These are phyloP conservation scores for Blastosporella zonata DNA, from an alignment of 1,284 basidiomycete genomes.

Conservation along the genomic window DNA sequence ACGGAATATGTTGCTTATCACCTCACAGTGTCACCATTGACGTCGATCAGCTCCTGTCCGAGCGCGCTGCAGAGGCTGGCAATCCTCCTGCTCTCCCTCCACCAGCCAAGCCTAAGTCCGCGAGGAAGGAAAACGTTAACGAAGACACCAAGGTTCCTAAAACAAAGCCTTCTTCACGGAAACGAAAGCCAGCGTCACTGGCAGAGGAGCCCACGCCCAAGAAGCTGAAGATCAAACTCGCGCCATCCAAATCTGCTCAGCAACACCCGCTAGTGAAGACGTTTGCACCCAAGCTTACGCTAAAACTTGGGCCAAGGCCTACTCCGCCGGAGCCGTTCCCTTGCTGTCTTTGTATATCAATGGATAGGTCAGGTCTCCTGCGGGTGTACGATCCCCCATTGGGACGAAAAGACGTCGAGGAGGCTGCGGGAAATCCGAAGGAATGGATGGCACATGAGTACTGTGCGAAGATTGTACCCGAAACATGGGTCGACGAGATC, in stretches of 20 bases:
- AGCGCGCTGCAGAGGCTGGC: slow-evolving; percentile 49
- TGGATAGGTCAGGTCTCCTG: slow-evolving; percentile 53
- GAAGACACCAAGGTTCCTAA: slow-evolving; percentile 14
- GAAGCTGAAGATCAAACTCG: slow-evolving; percentile 35
- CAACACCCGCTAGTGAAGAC: slow-evolving; percentile 14
- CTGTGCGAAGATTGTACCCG: slow-evolving; percentile 79
- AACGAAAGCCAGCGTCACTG: slow-evolving; percentile 33
- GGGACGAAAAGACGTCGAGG: slow-evolving; percentile 46
- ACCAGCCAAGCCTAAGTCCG: slow-evolving; percentile 15
- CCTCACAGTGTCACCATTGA: slow-evolving; percentile 81
- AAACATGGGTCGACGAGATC: slow-evolving; percentile 80
- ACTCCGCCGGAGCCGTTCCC: slow-evolving; percentile 58
- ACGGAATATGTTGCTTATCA: slow-evolving; percentile 11
- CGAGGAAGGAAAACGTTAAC: slow-evolving; percentile 20
- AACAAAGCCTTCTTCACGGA: slow-evolving; percentile 23
- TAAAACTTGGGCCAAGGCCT: slow-evolving; percentile 62
- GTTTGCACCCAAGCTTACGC: slow-evolving; percentile 39
- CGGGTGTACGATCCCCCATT: slow-evolving; percentile 68
- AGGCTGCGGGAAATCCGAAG: slow-evolving; percentile 41
- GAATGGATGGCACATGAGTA: slow-evolving; percentile 71
- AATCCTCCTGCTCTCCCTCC: slow-evolving; percentile 17
- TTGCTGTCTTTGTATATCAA: slow-evolving; percentile 80
- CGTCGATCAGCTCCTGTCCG: slow-evolving; percentile 76
- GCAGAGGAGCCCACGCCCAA: slow-evolving; percentile 30
- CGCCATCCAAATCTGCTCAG: slow-evolving; percentile 23